Evolutionary conservation across 768 basidiomycete species (phyloP), one percentile per base, ranked within the genome.

Genomic region (Floccularia luteovirens): DNA sequence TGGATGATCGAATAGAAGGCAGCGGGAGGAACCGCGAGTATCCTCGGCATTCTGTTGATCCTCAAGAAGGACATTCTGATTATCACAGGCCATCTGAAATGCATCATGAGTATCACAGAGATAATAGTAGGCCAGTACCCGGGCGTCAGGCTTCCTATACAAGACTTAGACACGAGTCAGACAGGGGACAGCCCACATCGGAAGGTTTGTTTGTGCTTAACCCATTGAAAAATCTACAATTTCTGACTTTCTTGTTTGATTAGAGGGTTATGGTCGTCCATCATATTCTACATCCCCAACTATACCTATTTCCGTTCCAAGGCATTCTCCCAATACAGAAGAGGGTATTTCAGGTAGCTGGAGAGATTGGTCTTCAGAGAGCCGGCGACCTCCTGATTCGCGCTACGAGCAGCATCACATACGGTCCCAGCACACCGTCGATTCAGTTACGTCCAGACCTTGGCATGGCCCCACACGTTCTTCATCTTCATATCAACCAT

Each of bases 381-480:
- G 28, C 8, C 39, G 32, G 30, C 24, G 24, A 12, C 13, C 16
- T 51, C 2, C 48, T 52, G 37, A 49, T 51, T 5, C 52, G 48
- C 36, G 50, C 53, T 19, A 50, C 30, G 17, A 41, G 12, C 8
- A n/a, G 12, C 21, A 25, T 24, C n/a, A 11, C 16, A 19, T 16
- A 16, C 33, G 33, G 17, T 10, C 17, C 8, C 33, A 10, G 8
- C 33, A 34, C 19, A 19, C 33, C 17, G 33, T 8, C 33, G 27
- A 30, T n/a, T n/a, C n/a, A n/a, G n/a, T n/a, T n/a, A n/a, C n/a
- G n/a, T 30, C 27, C 14, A 10, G 27, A 30, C 27, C 10, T 10
- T 30, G 27, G 27, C 27, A 10, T 8, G 14, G 14, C 14, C 27
- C 27, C 14, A 10, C 14, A 10, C 27, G 27, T 10, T 30, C 27